Base-by-base conservation (phyloP, 495 filamentous ascomycete species). In the Aspergillus coremiiformis region DNA sequence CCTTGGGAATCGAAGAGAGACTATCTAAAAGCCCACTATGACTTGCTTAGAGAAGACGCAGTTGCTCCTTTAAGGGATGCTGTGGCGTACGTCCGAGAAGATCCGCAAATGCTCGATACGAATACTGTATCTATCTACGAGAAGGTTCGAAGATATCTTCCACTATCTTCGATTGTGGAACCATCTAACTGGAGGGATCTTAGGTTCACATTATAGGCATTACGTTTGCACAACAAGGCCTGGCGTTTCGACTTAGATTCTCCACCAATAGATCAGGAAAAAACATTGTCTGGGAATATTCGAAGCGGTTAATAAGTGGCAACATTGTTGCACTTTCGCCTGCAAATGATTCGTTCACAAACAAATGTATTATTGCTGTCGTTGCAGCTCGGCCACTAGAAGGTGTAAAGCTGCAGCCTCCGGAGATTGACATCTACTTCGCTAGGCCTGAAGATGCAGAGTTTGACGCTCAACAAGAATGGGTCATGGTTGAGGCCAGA, bases 401-500 rank as follows among this genome's bases (percentile, higher is more conserved):
- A 21, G 77, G 76, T 0, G 71, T 93, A 0, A 72, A 84, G 21
- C 67, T 77, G 30, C 80, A 78, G 30, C 86, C 88, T 14, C 84
- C 84, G 0, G 78, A 87, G 49, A 78, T 96, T 7, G 88, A 95
- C 51, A 71, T 95, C 2, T 83, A 85, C 60, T 90, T 91, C 64
- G 77, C 79, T 3, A 64, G 73, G 5, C 59, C 78, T 0, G 71
- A 80, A 14, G 83, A 90, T 49, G 57, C 77, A 9, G 69, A 82
- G 29, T 72, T 94, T 46, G 88, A 95, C 61, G 81, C 87, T 1
- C 75, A 78, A 23, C 62, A 79, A 35, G 80, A 88, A 58, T 84
- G 84, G 68, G 55, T 91, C 24, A 93, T 95, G 88, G 74, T 93
- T 0, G 87, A 95, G 59, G 73, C 84, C 4, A 72, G 82, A 6